Evolutionary conservation across 2,329 filamentous ascomycete genomes (phyloP).

Genomic region (Plectosphaerella cucumerina): DNA sequence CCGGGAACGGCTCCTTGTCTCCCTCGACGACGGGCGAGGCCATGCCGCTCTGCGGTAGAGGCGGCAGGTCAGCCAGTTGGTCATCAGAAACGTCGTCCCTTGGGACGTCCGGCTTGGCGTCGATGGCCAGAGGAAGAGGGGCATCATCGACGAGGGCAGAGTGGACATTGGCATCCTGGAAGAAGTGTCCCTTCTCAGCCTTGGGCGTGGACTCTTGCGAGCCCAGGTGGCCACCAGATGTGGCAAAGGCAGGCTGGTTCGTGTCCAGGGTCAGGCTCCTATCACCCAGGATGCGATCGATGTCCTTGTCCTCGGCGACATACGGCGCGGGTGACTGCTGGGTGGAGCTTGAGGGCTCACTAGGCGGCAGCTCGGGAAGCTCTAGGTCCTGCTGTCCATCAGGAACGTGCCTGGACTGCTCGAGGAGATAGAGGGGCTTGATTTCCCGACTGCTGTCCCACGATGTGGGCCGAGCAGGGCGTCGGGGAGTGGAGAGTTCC

Average conservation of each 20-base stretch:
- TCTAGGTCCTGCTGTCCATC: conserved; percentile 31
- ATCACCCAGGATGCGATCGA: conserved; percentile 18
- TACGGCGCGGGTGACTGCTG: conserved; percentile 29
- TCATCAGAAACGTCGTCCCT: neutral
- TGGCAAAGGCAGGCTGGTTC: conserved; percentile 20
- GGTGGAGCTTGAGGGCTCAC: conserved; percentile 27
- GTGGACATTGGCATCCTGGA: conserved; percentile 29
- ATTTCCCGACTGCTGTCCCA: conserved; percentile 67
- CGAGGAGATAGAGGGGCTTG: conserved; percentile 77
- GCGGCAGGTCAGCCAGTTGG: conserved; percentile 7
- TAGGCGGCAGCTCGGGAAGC: conserved; percentile 47
- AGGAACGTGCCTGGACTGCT: conserved; percentile 41
- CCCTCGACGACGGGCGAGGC: conserved; percentile 4
- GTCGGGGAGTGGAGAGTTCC: conserved; percentile 30
- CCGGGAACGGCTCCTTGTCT: conserved; percentile 31
- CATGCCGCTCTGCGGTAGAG: conserved; percentile 10
- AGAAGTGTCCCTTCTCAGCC: conserved; percentile 31
- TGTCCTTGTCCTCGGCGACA: conserved; percentile 20
- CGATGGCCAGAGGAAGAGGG: conserved; percentile 11
- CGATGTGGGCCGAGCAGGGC: conserved; percentile 48
- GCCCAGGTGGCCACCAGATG: conserved; percentile 45
- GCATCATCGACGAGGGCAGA: conserved; percentile 10
- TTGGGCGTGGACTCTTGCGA: conserved; percentile 68
- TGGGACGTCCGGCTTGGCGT: neutral
- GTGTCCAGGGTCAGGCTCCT: conserved; percentile 36